Conservation (phyloP, 169 alveolate species). For the Plasmodium knowlesi region DNA sequence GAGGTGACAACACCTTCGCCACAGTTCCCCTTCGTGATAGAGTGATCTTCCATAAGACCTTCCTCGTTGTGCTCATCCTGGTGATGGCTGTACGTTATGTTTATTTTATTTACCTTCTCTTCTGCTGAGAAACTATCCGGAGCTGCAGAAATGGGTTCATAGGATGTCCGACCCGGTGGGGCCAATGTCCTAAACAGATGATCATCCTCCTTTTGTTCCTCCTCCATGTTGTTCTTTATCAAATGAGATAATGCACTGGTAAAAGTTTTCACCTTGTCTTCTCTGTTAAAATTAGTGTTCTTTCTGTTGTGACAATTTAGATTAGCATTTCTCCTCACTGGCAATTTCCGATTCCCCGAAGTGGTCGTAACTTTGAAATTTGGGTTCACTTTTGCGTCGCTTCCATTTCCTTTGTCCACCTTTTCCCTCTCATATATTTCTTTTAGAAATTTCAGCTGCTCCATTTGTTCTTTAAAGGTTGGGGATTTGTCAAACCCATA, state of each 20-base stretch:
- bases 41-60: not conserved
- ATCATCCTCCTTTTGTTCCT: not conserved
- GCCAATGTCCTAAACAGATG: not conserved
- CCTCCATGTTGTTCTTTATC: not conserved
- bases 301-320: not conserved
- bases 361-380: not conserved
- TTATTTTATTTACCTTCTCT: not conserved
- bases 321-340: not conserved
- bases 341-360: not conserved
- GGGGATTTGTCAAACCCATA: not conserved
- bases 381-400: not conserved
- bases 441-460: not conserved
- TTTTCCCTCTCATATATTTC: slow-evolving; percentile 1
- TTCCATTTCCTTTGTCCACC: not conserved
- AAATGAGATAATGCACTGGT: not conserved
- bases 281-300: not conserved
- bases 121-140: not conserved
- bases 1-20: not conserved
- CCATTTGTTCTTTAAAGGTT: not conserved
- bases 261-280: not conserved
- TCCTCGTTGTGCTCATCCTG: not conserved
- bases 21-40: not conserved
- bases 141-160: slow-evolving; percentile 4
- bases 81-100: slow-evolving; percentile 8
- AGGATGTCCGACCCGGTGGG: not conserved